Base-by-base conservation (phyloP, 1,284 basidiomycete genomes). In the Agroathelia rolfsii region DNA sequence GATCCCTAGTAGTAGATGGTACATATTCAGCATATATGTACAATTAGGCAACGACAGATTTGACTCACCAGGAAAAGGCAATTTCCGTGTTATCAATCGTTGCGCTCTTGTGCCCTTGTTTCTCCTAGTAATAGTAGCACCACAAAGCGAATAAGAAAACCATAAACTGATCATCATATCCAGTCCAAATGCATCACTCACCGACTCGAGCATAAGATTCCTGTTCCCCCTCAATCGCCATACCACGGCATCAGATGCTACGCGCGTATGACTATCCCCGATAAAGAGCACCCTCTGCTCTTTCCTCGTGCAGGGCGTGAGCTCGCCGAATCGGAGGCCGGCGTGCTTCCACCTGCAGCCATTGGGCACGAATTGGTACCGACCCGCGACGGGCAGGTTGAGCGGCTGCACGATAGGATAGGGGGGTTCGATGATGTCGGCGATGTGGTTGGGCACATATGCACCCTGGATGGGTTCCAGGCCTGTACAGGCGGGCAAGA, bases 311-410 rank as follows among this genome's bases (percentile, higher is more conserved):
- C 30, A 36, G 10, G 22, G 10, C 7, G 18, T 19, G n/a, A 21
- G 30, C 16, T 32, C 21, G 4, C 35, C 22, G 15, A 32, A 36
- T 6, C 35, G 18, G 20, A 36, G 14, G 3, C 35, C 35, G 10
- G 30, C 35, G 24, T 36, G 35, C 4, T 24, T 16, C 22, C 30
- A 36, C 12, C 12, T 18, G 26, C 35, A 36, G 3, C 28, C 30
- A 17, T 32, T 16, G 5, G 35, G 35, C 3, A 32, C 20, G 18
- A 36, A 36, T n/a, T 23, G 11, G 23, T 36, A 36, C 3, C 35
- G 29, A 5, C 30, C 30, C 7, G 25, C 13, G 9, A 32, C 24
- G 8, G 35, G 35, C 5, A 11, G 10, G 6, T 26, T 20, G 18
- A 14, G 5, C 2, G 22, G 30, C 14, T 25, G 20, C 6, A 24